Evolutionary conservation across 2,329 filamentous ascomycete species (phyloP).

Genomic region (Aspergillus ruber): DNA sequence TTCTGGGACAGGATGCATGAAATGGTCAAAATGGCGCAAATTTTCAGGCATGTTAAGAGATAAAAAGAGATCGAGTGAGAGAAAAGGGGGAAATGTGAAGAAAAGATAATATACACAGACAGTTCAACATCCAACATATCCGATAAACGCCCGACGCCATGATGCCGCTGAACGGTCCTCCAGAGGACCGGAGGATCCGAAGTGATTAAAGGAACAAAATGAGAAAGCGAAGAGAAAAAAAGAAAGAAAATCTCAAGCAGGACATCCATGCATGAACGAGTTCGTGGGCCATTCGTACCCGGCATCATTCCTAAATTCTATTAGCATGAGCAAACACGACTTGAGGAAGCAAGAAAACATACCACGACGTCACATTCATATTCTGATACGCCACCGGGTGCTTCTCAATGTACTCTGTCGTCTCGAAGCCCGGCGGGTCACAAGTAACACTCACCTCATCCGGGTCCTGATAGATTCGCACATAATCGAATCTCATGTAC

Average conservation of each 20-base stretch:
- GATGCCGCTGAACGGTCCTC: too few species aligned
- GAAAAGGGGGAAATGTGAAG: too few species aligned
- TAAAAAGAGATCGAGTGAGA: neutral
- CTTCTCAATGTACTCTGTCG: constrained; percentile 59
- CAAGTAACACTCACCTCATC: constrained; percentile 56
- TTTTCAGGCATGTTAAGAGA: too few species aligned
- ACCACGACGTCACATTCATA: constrained; percentile 59
- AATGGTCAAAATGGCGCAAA: too few species aligned
- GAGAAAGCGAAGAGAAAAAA: neutral
- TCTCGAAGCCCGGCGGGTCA: constrained; percentile 61
- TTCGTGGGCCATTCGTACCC: constrained; percentile 58
- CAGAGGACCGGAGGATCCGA: too few species aligned
- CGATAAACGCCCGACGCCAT: too few species aligned
- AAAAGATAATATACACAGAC: too few species aligned
- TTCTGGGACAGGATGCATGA: too few species aligned
- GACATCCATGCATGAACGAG: constrained; percentile 53
- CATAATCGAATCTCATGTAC: constrained; percentile 62
- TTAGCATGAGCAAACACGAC: neutral
- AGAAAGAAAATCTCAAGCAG: constrained; percentile 8
- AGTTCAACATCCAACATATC: too few species aligned
- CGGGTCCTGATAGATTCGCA: constrained; percentile 63
- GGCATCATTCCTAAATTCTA: constrained; percentile 37
- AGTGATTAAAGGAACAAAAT: too few species aligned
- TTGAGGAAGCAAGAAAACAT: constrained; percentile 13
- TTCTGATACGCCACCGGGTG: constrained; percentile 59